phyloP scores from a whole-genome alignment of 2,329 filamentous ascomycete species.

The Colletotrichum nymphaeae region DNA sequence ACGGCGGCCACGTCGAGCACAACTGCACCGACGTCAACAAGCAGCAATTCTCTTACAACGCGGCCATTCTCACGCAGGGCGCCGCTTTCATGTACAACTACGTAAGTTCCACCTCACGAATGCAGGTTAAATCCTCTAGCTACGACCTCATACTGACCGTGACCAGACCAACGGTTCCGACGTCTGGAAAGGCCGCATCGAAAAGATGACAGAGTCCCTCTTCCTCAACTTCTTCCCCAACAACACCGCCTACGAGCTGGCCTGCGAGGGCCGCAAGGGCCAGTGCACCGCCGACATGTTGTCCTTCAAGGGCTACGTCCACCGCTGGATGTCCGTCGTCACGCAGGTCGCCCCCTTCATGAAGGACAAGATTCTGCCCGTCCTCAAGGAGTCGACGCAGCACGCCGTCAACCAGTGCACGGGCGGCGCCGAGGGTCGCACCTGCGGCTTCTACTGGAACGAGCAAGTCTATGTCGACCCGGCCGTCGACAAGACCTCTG shows the following conservation, averaged over 20 bases:
- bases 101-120: conserved; percentile 47
- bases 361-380: conserved; percentile 63
- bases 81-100: conserved; percentile 77
- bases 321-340: conserved; percentile 72
- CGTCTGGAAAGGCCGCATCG: conserved; percentile 66
- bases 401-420: conserved; percentile 73
- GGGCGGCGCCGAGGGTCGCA: conserved; percentile 66
- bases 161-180: conserved; percentile 61
- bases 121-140: neutral
- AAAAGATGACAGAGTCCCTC: conserved; percentile 64
- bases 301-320: conserved; percentile 78
- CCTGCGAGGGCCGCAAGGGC: conserved; percentile 68
- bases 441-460: conserved; percentile 75
- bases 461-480: conserved; percentile 55
- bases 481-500: conserved; percentile 63
- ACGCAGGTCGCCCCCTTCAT: conserved; percentile 73
- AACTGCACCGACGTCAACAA: conserved; percentile 72
- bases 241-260: conserved; percentile 72
- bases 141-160: neutral
- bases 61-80: conserved; percentile 71
- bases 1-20: conserved; percentile 67
- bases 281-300: conserved; percentile 79
- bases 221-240: conserved; percentile 65
- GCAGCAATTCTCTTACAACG: conserved; percentile 76
- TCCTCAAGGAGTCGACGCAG: conserved; percentile 66